phyloP scores from a whole-genome alignment of 352 stramenopile genomes.

The Phytophthora uliginosa region DNA sequence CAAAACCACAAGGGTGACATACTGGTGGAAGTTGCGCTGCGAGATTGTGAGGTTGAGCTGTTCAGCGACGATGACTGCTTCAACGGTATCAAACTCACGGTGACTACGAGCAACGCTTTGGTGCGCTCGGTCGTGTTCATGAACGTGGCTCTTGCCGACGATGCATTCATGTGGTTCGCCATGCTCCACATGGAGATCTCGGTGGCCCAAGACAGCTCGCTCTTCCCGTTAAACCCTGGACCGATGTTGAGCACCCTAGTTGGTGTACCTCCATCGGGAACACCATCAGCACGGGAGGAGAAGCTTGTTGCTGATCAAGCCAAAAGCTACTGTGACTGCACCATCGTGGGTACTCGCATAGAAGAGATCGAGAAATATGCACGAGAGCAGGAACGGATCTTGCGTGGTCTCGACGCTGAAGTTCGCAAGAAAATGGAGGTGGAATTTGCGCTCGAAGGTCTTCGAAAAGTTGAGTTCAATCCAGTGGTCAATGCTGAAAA shows the following conservation, averaged over 20 bases:
- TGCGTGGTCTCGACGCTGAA: constrained; percentile 17
- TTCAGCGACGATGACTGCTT: constrained; percentile 48
- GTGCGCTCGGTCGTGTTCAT: constrained; percentile 46
- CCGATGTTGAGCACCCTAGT: constrained; percentile 30
- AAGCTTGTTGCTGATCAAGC: constrained; percentile 31
- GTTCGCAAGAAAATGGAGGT: constrained; percentile 19
- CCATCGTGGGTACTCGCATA: constrained; percentile 40
- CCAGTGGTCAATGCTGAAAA: neutral
- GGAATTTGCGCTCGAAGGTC: neutral
- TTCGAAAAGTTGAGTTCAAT: neutral
- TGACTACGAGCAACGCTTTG: constrained; percentile 6
- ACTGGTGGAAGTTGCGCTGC: constrained; percentile 52
- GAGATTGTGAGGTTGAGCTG: constrained; percentile 57
- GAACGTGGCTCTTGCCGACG: constrained; percentile 51
- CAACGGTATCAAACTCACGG: constrained; percentile 63
- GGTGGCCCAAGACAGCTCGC: constrained; percentile 52
- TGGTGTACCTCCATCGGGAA: constrained; percentile 15
- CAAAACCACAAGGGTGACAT: constrained; percentile 10
- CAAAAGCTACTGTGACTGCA: constrained; percentile 47
- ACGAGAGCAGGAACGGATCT: constrained; percentile 26
- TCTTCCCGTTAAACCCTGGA: constrained; percentile 43
- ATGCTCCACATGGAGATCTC: constrained; percentile 63
- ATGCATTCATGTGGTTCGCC: constrained; percentile 68
- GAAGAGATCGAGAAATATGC: constrained; percentile 56
- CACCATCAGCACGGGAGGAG: constrained; percentile 42